Conservation (phyloP, 2,329 filamentous ascomycete species). For the Colletotrichum simmondsii region DNA sequence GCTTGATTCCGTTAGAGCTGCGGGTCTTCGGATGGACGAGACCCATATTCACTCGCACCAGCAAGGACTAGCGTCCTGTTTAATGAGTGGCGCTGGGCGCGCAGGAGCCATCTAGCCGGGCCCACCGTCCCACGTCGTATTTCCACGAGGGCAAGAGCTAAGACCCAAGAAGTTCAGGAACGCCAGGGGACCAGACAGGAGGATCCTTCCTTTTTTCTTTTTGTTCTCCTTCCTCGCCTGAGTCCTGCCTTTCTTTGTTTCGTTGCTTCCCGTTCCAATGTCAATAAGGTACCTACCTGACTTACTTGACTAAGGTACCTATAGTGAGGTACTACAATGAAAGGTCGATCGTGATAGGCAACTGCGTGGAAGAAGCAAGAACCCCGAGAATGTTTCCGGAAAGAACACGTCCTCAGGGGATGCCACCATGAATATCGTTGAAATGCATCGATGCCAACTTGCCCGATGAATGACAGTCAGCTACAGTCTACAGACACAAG, state of each 20-base stretch:
- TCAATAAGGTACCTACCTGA: no score
- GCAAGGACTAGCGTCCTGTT: not conserved
- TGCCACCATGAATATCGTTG: no score
- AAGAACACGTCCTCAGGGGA: not conserved
- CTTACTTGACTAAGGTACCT: no score
- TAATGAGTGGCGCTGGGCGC: slow-evolving; percentile 17
- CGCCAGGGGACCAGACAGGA: no score
- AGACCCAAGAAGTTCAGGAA: not conserved
- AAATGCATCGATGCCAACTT: not conserved
- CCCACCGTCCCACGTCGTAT: not conserved
- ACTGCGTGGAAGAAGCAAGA: not conserved
- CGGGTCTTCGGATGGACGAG: not conserved
- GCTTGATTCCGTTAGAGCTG: slow-evolving; percentile 19
- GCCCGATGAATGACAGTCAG: not conserved
- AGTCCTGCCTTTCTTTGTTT: not conserved
- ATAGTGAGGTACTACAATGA: no score
- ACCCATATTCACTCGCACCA: not conserved
- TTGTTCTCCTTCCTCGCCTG: not conserved
- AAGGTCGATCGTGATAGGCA: not conserved
- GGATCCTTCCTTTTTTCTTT: not conserved
- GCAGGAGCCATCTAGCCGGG: not conserved
- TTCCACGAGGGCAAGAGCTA: not conserved
- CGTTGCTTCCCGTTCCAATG: not conserved
- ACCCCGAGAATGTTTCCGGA: not conserved
- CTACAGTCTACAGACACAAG: not conserved